Base-by-base conservation (phyloP, 148 eudicot genomes). In the Silene conica region DNA sequence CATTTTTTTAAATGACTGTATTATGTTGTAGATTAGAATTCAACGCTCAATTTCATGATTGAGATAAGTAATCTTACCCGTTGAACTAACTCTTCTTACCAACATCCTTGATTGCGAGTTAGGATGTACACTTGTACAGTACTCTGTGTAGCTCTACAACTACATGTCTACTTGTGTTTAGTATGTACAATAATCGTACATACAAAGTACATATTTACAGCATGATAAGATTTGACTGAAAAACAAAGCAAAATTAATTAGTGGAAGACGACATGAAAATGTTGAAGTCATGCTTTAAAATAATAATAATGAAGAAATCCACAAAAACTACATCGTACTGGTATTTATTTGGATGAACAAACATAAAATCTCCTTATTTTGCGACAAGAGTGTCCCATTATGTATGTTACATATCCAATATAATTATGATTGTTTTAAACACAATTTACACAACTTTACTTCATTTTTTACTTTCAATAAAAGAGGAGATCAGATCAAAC, bases 381-480 rank as follows among this genome's bases (percentile, higher is more conserved):
- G 54, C 57, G 64, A 50, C 69, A 73, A 63, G 46, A 25, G 16
- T 62, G 69, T 3, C 43, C 59, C 69, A 26, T 23, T 73, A 48
- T 62, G 26, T 15, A 75, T 52, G 55, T 75, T 48, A 67, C 23
- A 55, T 31, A 57, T n/a, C 22, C 15, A 55, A 0, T 11, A 38
- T 25, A 11, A 61, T 60, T 54, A 55, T 65, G 63, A 56, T 74
- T 56, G 68, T 54, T 74, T 13, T 65, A 65, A 45, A 67, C 14
- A 21, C 62, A 10, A 28, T 38, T 68, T 45, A 21, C 31, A 20
- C 71, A 5, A 26, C 68, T 31, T 7, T 31, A 31, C n/a, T n/a
- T n/a, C 34, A 38, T 67, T 75, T 61, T 9, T 61, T 74, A 73
- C 77, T 58, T 45, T 62, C 13, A 8, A 70, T n/a, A n/a, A n/a